Base-by-base conservation (phyloP, 108 stramenopile species). In the Schizochytrium sp. region DNA sequence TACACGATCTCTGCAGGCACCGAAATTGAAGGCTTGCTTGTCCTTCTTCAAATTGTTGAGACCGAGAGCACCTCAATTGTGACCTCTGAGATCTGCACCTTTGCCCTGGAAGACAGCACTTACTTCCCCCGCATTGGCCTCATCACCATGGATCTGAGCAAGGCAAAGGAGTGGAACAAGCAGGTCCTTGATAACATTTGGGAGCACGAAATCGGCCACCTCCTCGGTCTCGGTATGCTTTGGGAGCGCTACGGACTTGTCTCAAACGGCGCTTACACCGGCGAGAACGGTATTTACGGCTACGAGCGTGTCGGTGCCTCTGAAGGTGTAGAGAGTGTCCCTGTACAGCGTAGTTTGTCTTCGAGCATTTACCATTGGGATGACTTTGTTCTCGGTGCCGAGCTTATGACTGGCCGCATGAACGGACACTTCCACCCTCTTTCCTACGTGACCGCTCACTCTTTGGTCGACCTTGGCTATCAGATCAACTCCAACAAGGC, bases 351-450 rank as follows among this genome's bases (percentile, higher is more conserved):
- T 2, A 69, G 12, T 5, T 10, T 44, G 13, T 69, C 19, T 8
- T 69, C 19, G 42, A 44, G 8, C 64, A 44, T 69, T 38, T 12
- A 38, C 1, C 64, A 69, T 15, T 69, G 64, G 64, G 64, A 69
- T 44, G 64, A 69, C 40, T 38, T 44, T 15, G 15, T 69, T 38
- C 44, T 69, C 28, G 15, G 44, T 44, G 28, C 7, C 0, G 64
- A 69, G 64, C 64, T 69, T 44, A 69, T 69, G 64, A 69, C 64
- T 7, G 64, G 64, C 64, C 40, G 42, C 8, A 69, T 69, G 64
- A 15, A 69, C 44, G 64, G 42, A 44, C 64, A 44, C 15, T 8
- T 8, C 8, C 12, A 8, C 42, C 64, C 64, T 8, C 64, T 69
- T 44, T 69, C 64, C 3, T 28, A 38, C 5, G 28, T 69, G 42